These are phyloP conservation scores for Magnusiomyces paraingens DNA, from an alignment of 1,139 yeast genomes.

Conservation along the genomic window DNA sequence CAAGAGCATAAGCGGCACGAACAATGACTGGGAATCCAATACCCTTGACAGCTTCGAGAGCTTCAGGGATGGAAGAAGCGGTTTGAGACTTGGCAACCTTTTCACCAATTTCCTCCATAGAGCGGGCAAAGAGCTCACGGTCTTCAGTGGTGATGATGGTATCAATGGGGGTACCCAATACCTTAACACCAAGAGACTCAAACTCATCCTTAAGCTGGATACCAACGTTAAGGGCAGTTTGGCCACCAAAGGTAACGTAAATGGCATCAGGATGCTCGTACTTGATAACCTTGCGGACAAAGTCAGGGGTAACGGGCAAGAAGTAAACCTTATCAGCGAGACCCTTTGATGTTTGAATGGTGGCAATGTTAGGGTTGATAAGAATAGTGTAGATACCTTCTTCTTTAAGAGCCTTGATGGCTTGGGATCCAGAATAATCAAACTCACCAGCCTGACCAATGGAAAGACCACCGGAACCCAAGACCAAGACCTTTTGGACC, in stretches of 20 bases:
- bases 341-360: conserved; percentile 94
- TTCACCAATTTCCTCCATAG: conserved; percentile 92
- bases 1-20: conserved; percentile 95
- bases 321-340: conserved; percentile 93
- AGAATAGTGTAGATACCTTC: conserved; percentile 79
- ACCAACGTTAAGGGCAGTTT: conserved; percentile 95
- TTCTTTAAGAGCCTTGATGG: conserved; percentile 71
- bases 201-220: conserved; percentile 93
- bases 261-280: conserved; percentile 97
- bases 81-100: conserved; percentile 93
- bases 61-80: conserved; percentile 72
- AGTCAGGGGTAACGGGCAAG: conserved; percentile 92
- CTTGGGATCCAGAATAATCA: conserved; percentile 95
- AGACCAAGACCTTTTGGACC: conserved; percentile 88
- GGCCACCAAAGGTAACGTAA: conserved; percentile 97
- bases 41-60: conserved; percentile 72
- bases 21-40: conserved; percentile 96
- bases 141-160: conserved; percentile 97
- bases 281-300: conserved; percentile 88
- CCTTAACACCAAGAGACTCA: conserved; percentile 84
- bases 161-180: conserved; percentile 92
- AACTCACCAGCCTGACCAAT: conserved; percentile 99
- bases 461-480: conserved; percentile 98
- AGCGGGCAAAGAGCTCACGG: conserved; percentile 88
- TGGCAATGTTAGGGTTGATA: conserved; percentile 95